Conservation (phyloP, 163 green algal genomes). For the Coccomyxa subellipsoidea region DNA sequence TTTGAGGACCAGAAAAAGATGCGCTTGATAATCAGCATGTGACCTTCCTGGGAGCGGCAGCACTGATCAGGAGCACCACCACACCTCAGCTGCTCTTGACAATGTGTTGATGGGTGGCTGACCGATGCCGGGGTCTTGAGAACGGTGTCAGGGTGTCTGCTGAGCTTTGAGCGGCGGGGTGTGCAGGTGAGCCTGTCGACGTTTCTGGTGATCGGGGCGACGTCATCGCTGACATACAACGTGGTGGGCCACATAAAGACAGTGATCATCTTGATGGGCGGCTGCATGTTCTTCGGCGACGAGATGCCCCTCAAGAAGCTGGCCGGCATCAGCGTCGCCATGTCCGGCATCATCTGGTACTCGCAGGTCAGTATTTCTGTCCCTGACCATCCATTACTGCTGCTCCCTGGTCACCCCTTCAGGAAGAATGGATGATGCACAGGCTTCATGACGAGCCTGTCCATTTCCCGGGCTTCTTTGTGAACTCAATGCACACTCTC, state of each 20-base stretch:
- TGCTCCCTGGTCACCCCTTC: too few species aligned
- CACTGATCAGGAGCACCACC: too few species aligned
- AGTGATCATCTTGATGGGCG: slow-evolving; percentile 79
- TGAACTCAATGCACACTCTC: too few species aligned
- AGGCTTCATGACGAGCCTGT: too few species aligned
- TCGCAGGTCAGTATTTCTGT: slow-evolving; percentile 12
- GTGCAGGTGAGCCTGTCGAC: slow-evolving; percentile 56
- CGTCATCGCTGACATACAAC: slow-evolving; percentile 83
- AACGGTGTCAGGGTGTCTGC: background rate
- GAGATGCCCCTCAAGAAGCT: slow-evolving; percentile 80
- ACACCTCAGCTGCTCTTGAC: too few species aligned
- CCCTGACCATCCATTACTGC: background rate
- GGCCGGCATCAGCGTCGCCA: slow-evolving; percentile 66
- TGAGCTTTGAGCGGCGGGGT: background rate
- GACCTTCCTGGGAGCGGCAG: too few species aligned
- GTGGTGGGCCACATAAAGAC: slow-evolving; percentile 89
- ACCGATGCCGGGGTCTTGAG: background rate
- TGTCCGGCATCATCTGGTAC: slow-evolving; percentile 83
- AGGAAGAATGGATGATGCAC: too few species aligned
- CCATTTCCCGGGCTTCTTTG: too few species aligned
- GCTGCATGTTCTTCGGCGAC: slow-evolving; percentile 84
- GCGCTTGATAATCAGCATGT: too few species aligned
- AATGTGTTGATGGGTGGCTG: too few species aligned
- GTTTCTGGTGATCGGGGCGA: slow-evolving; percentile 84
- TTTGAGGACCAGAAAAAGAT: too few species aligned